Evolutionary conservation across 495 filamentous ascomycete species (phyloP), one percentile per base, ranked within the genome.

Genomic region (Annulohypoxylon stygium): DNA sequence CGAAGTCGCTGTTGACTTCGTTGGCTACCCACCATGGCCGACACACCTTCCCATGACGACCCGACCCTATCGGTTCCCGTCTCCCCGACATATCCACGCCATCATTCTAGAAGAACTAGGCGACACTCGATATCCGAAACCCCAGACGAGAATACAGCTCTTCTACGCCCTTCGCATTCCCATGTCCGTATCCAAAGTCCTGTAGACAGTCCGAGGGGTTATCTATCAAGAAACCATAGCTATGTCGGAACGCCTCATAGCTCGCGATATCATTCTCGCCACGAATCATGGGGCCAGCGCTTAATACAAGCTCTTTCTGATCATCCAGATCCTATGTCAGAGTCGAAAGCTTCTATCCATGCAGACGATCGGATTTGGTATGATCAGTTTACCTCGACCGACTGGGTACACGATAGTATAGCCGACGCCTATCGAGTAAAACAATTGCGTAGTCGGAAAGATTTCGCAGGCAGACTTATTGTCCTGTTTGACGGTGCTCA

Each of bases 391-490:
- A 98, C 95, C 5, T 97, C 93, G 9, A 98, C 95, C 74, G 96
- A 99, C 80, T 98, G 95, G 96, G 96, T 99, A 7, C 94, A 97
- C 77, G 96, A 99, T 75, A 96, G 93, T 79, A 97, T 98, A 70
- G 94, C 95, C 75, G 96, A 99, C 80, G 93, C 94, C 48, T 92
- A 91, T 61, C 91, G 96, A 50, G 89, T 97, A 41, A 97, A 95
- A 73, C 90, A 90, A 54, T 86, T 98, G 30, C 88, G 93, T 50
- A 89, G 86, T 69, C 86, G 95, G 5, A 97, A 93, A 80, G 96
- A 95, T 79, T 84, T 97, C 53, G 90, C 92, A 65, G 96, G 95
- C 5, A 90, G 93, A 45, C 73, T 97, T 23, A 80, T 89, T 41
- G 88, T 92, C 2, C 87, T 90, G 82, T 92, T 97, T 61, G 96